These are phyloP conservation scores for Malassezia caprae DNA, from an alignment of 1,284 basidiomycete genomes.

Conservation along the genomic window DNA sequence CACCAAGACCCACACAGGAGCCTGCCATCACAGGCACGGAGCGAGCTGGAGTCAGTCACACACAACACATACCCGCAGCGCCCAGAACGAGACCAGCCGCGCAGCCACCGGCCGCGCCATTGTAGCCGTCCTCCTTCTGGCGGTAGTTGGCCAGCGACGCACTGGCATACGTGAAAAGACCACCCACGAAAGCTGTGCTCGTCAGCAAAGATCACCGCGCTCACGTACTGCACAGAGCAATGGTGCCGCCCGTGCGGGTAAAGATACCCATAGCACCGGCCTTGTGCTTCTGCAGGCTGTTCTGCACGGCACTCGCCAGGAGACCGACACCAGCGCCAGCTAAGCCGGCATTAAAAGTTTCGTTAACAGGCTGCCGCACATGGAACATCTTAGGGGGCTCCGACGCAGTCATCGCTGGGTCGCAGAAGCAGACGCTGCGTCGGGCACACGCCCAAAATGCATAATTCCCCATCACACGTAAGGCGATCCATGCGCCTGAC, in stretches of 20 bases:
- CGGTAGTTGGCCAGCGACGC: constrained; percentile 69
- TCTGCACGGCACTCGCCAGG: constrained; percentile 42
- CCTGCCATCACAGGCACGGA: constrained; percentile 75
- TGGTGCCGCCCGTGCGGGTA: constrained; percentile 66
- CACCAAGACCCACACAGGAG: constrained; percentile 68
- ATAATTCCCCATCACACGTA: background rate
- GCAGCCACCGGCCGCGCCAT: constrained; percentile 77
- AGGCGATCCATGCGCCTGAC: constrained; percentile 13
- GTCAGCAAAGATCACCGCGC: constrained; percentile 6
- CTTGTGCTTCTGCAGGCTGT: constrained; percentile 54
- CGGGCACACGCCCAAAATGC: background rate
- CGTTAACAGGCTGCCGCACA: constrained; percentile 26
- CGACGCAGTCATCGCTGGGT: constrained; percentile 5
- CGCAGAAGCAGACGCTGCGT: background rate
- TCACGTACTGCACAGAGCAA: constrained; percentile 60
- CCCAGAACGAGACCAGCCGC: constrained; percentile 86
- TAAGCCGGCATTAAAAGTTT: constrained; percentile 30
- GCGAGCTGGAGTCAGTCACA: constrained; percentile 52
- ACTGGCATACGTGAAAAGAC: constrained; percentile 73
- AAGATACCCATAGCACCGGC: constrained; percentile 78
- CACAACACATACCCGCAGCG: constrained; percentile 58
- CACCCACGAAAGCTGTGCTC: constrained; percentile 65
- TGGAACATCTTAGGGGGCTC: constrained; percentile 18
- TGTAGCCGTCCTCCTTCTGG: constrained; percentile 69
- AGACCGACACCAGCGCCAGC: constrained; percentile 33